phyloP scores from a whole-genome alignment of 306 rosid genomes.

The Quercus suber region DNA sequence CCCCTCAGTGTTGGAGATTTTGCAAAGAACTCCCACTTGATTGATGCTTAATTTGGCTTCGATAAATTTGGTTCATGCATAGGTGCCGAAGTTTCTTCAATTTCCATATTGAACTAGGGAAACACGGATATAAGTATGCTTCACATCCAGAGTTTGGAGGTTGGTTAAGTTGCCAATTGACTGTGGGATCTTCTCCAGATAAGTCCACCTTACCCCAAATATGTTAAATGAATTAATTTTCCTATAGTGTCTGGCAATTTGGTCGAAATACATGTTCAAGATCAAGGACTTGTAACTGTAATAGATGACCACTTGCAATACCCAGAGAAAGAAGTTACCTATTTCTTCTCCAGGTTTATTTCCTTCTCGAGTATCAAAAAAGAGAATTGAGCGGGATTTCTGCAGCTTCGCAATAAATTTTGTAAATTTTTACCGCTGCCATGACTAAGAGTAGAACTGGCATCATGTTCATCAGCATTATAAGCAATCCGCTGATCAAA shows the following conservation, averaged over 20 bases:
- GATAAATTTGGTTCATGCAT: conserved; percentile 13
- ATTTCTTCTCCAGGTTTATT: conserved; percentile 29
- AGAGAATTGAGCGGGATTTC: too few species aligned
- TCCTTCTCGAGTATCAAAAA: conserved; percentile 15
- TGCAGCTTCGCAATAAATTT: too few species aligned
- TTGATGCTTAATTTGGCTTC: conserved; percentile 16
- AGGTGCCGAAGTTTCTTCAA: conserved; percentile 19
- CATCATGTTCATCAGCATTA: too few species aligned
- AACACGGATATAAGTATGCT: too few species aligned
- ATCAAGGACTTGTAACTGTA: conserved; percentile 2
- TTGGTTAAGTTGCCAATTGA: too few species aligned
- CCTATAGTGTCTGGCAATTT: conserved; percentile 17
- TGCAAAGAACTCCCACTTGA: background rate
- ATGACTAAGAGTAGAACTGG: too few species aligned
- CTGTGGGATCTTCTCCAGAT: rapidly evolving
- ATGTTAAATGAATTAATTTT: background rate
- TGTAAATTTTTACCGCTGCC: too few species aligned
- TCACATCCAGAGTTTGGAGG: too few species aligned
- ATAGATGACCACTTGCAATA: conserved; percentile 1
- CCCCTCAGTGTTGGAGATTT: conserved; percentile 26
- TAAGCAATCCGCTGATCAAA: too few species aligned
- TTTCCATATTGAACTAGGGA: too few species aligned
- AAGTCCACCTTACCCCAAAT: too few species aligned
- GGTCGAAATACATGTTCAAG: conserved; percentile 27
- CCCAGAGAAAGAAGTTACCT: conserved; percentile 14